Evolutionary conservation across 768 basidiomycete species (phyloP).

Genomic region (Psilocybe sp.): DNA sequence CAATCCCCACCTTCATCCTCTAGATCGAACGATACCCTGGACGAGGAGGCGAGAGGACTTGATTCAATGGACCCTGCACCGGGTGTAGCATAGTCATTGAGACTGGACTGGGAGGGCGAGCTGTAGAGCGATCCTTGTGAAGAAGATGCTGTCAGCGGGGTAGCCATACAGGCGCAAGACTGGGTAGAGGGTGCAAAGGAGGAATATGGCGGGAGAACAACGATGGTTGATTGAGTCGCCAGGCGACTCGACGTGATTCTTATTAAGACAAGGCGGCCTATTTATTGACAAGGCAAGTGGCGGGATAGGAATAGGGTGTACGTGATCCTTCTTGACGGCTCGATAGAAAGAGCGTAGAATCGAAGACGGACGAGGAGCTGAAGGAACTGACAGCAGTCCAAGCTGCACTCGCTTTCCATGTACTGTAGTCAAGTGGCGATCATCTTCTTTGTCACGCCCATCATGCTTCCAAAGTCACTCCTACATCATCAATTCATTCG

Average conservation of each 20-base stretch:
- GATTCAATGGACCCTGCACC: conserved; percentile 35
- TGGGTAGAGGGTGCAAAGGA: conserved; percentile 12
- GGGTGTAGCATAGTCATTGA: conserved; percentile 29
- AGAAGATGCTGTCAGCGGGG: conserved; percentile 29
- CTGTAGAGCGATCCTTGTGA: conserved; percentile 30
- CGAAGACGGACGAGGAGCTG: conserved; percentile 15
- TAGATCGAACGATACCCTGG: conserved; percentile 49
- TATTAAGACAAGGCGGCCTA: conserved; percentile 28
- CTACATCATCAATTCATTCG: not conserved
- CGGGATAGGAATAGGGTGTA: conserved; percentile 35
- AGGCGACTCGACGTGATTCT: conserved; percentile 38
- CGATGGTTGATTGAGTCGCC: conserved; percentile 42
- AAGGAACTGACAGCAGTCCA: conserved; percentile 20
- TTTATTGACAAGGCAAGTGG: conserved; percentile 24
- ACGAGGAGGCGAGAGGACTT: conserved; percentile 45
- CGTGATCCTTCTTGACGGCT: conserved; percentile 44
- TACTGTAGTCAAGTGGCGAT: conserved; percentile 7
- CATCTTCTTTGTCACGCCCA: conserved; percentile 12
- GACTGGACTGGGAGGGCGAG: conserved; percentile 31
- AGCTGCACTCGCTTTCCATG: conserved; percentile 6
- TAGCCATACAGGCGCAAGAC: conserved; percentile 1
- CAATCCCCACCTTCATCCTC: conserved; percentile 61
- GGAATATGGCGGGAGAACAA: conserved; percentile 16
- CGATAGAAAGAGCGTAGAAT: conserved; percentile 18
- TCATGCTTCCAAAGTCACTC: conserved; percentile 11